These are phyloP conservation scores for Fusarium sp. DNA, from an alignment of 2,329 filamentous ascomycete genomes.

Conservation along the genomic window DNA sequence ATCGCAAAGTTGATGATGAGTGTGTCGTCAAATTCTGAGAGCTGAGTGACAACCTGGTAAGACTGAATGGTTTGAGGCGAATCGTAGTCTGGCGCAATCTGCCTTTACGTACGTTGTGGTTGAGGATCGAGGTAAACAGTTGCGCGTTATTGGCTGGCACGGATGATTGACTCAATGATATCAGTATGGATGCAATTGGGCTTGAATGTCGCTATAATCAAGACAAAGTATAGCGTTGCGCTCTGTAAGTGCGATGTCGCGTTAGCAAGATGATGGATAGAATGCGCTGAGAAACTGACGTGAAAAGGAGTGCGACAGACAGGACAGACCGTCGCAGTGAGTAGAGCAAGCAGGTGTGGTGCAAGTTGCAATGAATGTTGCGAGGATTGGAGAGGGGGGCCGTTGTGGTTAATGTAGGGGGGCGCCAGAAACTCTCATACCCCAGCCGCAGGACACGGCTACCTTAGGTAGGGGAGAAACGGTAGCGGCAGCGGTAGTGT, in stretches of 20 bases:
- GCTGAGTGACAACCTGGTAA: neutral
- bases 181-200: slow-evolving; percentile 6
- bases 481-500: slow-evolving; percentile 35
- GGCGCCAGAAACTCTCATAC: slow-evolving; percentile 23
- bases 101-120: neutral
- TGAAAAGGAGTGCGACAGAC: slow-evolving; percentile 33
- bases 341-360: slow-evolving; percentile 32
- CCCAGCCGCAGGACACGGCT: slow-evolving; percentile 17
- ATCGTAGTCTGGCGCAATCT: neutral
- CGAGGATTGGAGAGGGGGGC: slow-evolving; percentile 24
- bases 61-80: neutral
- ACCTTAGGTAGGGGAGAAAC: slow-evolving; percentile 29
- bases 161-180: neutral
- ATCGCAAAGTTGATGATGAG: neutral
- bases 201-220: neutral
- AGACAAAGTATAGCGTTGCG: slow-evolving; percentile 1
- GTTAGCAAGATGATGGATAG: slow-evolving; percentile 18
- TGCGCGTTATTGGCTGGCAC: slow-evolving; percentile 3
- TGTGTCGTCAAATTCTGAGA: neutral
- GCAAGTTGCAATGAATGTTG: slow-evolving; percentile 43
- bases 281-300: slow-evolving; percentile 31
- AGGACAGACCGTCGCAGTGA: slow-evolving; percentile 36
- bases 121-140: slow-evolving; percentile 1
- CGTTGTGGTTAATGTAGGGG: slow-evolving; percentile 40
- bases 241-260: slow-evolving; percentile 19